Evolutionary conservation across 306 rosid genomes (phyloP), one percentile per base, ranked within the genome.

Genomic region (Lupinus albus): DNA sequence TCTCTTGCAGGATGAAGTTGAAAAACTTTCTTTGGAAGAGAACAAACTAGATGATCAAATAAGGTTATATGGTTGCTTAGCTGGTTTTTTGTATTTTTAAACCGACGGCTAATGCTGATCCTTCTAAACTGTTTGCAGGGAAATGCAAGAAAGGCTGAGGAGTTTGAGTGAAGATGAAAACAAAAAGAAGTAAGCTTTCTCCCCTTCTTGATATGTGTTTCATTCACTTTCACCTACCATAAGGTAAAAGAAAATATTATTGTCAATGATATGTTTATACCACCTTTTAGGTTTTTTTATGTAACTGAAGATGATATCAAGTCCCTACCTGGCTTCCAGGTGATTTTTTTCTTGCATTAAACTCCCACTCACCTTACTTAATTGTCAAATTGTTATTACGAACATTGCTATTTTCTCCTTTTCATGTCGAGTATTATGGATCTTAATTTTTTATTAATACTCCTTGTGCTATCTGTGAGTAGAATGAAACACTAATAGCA

Each of bases 401-500:
- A 66, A 55, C 44, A 46, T 61, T 64, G 35, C 46, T 28, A n/a
- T 73, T 25, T 61, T 54, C 49, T 82, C 76, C 71, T 75, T 69
- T 32, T 61, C 67, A 38, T 53, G 55, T 63, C 49, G 60, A 45
- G n/a, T 64, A 56, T 41, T 30, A 46, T 41, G 39, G 46, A 47
- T 50, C 35, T 78, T 71, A 16, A 59, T 50, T 62, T 57, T 77
- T 6, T 53, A 56, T 70, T 74, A 67, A 82, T 58, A 57, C 21
- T 75, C 13, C 14, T 11, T 42, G 8, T 65, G 59, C 58, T 69
- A 68, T 66, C 63, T 71, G 53, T 20, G 54, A 69, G 77, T 87
- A 94, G 99, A 88, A 94, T 76, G 96, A 94, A 88, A 94, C 99
- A 32, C 87, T 94, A 36, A 88, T 94, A 83, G 97, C 99, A 67